Evolutionary conservation across 495 filamentous ascomycete species (phyloP).

Genomic region (Penicillium roqueforti): DNA sequence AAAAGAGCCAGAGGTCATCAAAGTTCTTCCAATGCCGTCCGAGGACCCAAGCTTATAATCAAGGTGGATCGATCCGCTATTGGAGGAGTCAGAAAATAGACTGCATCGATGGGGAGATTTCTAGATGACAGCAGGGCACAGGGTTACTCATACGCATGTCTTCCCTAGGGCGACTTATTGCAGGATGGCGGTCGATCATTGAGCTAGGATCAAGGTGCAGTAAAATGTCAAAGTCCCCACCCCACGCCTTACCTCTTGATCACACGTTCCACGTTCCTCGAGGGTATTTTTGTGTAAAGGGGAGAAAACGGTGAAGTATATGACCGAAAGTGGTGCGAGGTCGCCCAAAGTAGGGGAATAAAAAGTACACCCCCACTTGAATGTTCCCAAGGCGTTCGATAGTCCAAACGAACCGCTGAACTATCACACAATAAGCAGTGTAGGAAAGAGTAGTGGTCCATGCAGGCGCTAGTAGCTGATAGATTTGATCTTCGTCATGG

Average conservation of each 20-base stretch:
- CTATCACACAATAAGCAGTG: not conserved
- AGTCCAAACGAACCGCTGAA: not conserved
- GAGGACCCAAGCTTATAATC: conserved; percentile 41
- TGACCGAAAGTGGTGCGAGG: conserved; percentile 2
- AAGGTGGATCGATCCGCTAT: conserved; percentile 29
- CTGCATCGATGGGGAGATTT: conserved; percentile 38
- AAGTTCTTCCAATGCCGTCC: conserved; percentile 20
- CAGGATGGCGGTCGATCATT: conserved; percentile 46
- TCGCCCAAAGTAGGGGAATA: conserved; percentile 10
- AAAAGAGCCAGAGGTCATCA: conserved; percentile 18
- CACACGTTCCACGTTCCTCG: conserved; percentile 18
- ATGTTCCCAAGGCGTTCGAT: conserved; percentile 2
- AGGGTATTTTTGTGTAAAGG: conserved; percentile 22
- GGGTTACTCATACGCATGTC: conserved; percentile 43
- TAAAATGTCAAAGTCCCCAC: conserved; percentile 22
- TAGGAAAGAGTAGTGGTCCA: conserved; percentile 32
- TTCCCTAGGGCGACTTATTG: conserved; percentile 41
- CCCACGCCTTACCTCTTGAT: conserved; percentile 22
- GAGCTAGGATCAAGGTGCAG: conserved; percentile 36
- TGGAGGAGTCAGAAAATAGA: conserved; percentile 47
- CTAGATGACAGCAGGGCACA: conserved; percentile 44
- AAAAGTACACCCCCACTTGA: not conserved
- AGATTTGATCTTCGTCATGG: conserved; percentile 42
- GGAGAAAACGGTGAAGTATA: conserved; percentile 33
- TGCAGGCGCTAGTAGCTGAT: conserved; percentile 39